Evolutionary conservation across 2,329 filamentous ascomycete species (phyloP).

Genomic region (Basipetospora chlamydospora): DNA sequence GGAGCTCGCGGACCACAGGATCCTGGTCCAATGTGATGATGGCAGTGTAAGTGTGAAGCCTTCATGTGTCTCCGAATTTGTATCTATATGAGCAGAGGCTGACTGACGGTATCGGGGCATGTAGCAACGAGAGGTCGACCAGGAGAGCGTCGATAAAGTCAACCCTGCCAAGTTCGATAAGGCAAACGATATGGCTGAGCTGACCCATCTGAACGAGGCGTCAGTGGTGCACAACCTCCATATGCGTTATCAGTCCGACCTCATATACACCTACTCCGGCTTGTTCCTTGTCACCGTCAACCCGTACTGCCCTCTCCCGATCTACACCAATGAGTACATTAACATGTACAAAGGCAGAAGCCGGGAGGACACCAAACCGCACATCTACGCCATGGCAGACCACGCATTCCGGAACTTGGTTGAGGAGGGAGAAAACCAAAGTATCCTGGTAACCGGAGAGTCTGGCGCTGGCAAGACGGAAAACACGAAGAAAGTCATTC

Average conservation of each 20-base stretch:
- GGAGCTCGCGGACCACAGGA: conserved; percentile 51
- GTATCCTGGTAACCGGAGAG: conserved; percentile 93
- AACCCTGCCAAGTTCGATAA: conserved; percentile 99
- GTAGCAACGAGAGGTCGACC: conserved; percentile 77
- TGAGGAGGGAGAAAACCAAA: conserved; percentile 90
- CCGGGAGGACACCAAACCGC: conserved; percentile 87
- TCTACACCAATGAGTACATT: conserved; percentile 93
- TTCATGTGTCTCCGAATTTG: not conserved
- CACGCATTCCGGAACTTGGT: conserved; percentile 92
- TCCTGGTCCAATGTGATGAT: conserved; percentile 88
- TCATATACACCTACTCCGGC: conserved; percentile 97
- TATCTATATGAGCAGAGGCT: too few relatives aligned
- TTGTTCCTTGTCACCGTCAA: conserved; percentile 95
- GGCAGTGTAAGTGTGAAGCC: conserved; percentile 49
- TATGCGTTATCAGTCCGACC: conserved; percentile 84
- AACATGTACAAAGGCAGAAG: conserved; percentile 93
- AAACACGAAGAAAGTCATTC: conserved; percentile 98
- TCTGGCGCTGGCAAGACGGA: conserved; percentile 97
- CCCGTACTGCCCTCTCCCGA: conserved; percentile 85
- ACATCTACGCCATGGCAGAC: conserved; percentile 96
- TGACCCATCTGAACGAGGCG: conserved; percentile 94
- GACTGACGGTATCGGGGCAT: too few relatives aligned
- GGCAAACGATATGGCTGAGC: conserved; percentile 96
- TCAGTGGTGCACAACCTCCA: conserved; percentile 96
- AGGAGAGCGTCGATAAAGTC: conserved; percentile 90